phyloP scores from a whole-genome alignment of 1,139 yeast species.

The Pichia sp. region DNA sequence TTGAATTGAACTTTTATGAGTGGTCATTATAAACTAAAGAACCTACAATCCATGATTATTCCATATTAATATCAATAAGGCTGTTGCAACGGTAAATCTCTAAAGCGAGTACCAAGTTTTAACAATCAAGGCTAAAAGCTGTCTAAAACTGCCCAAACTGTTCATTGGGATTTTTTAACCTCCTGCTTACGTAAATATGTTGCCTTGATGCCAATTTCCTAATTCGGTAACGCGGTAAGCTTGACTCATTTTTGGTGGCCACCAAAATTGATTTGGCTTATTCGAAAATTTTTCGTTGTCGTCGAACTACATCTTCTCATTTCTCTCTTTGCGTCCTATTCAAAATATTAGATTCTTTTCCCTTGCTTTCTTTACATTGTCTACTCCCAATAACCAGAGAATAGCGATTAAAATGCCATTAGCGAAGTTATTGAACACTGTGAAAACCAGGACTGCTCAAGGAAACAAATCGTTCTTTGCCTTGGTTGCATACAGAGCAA shows the following conservation, averaged over 20 bases:
- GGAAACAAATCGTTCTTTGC: slow-evolving; percentile 12
- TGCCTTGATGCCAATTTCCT: slow-evolving; percentile 5
- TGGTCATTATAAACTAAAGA: no score
- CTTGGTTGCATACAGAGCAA: slow-evolving; percentile 14
- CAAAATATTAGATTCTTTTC: background rate
- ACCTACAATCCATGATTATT: no score
- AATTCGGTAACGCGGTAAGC: slow-evolving; percentile 18
- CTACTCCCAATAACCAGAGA: background rate
- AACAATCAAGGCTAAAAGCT: background rate
- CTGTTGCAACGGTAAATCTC: no score
- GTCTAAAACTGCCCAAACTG: no score
- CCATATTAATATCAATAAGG: no score
- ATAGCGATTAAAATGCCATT: slow-evolving; percentile 10
- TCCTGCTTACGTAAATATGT: background rate
- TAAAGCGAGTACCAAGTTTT: background rate
- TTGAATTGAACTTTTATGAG: no score
- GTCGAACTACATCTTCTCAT: background rate
- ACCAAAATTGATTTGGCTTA: background rate
- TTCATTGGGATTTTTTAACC: background rate
- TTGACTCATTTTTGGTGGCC: slow-evolving; percentile 14
- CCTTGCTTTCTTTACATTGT: background rate
- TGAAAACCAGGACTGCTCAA: slow-evolving; percentile 5
- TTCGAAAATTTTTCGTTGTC: slow-evolving; percentile 5
- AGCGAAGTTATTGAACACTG: slow-evolving; percentile 11
- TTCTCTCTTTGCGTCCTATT: background rate